Base-by-base conservation (phyloP, 306 rosid genomes). In the Vigna hirtella region DNA sequence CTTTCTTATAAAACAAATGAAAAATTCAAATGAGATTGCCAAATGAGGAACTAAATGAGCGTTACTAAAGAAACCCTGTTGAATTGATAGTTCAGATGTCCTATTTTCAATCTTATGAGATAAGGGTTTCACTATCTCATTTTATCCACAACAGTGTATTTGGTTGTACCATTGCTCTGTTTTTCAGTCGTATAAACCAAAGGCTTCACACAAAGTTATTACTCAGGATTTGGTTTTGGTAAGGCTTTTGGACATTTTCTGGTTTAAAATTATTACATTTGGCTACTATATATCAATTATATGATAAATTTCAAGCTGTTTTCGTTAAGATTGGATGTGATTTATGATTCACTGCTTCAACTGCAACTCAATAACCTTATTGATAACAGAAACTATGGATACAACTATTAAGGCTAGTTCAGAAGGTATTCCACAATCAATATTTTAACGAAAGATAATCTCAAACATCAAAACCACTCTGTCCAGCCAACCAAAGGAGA, bases 361-460 rank as follows among this genome's bases (percentile, higher is more conserved):
- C 26, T 22, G 64, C 64, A 57, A 20, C 9, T 55, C 15, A 56
- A 22, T 56, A 56, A 57, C n/a, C 34, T 57, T 22, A 30, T 36
- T 9, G 7, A 38, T 22, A 16, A 24, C 52, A 61, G 26, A 50
- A 70, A 50, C 8, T 50, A 24, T 61, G 34, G 62, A 49, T 38
- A 61, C 17, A 47, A 30, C n/a, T 57, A n/a, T 14, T 14, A 65
- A 50, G 24, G 47, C 24, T 59, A 34, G 69, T 11, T 62, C 55
- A 58, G 63, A 70, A 71, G 82, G 47, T 24, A 64, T 40, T 62
- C 18, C 48, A 40, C 16, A 72, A 63, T 14, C 66, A 61, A 20
- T 36, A 36, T 49, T 50, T 26, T 22, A 38, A 40, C 50, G 7
- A 51, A 64, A 28, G 45, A 64, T 55, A 63, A 48, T 70, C 64